These are phyloP conservation scores for Aspergillus kassunensis DNA, from an alignment of 495 filamentous ascomycete species.

Conservation along the genomic window DNA sequence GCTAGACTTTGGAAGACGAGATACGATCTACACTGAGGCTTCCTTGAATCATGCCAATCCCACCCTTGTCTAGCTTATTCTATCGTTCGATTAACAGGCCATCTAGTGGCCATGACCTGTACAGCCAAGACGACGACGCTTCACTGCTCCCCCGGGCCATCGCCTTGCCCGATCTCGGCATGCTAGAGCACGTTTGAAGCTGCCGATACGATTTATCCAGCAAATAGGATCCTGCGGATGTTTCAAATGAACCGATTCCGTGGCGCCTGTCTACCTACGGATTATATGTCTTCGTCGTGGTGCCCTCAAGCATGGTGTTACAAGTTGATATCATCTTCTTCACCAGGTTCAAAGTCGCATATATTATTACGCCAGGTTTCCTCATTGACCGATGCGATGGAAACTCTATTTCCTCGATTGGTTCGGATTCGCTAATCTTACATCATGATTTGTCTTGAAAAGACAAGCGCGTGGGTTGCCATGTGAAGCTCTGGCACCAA, in stretches of 20 bases:
- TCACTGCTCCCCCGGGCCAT: neutral
- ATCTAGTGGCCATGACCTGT: too few species aligned
- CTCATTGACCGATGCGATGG: neutral
- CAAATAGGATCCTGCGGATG: neutral
- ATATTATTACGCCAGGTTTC: neutral
- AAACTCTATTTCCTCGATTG: conserved; percentile 1
- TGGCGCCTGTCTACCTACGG: too few species aligned
- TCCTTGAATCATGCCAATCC: conserved; percentile 2
- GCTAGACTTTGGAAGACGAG: neutral
- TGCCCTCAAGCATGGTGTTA: neutral
- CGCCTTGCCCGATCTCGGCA: neutral
- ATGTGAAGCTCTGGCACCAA: neutral
- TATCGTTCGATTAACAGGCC: too few species aligned
- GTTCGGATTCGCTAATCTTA: neutral
- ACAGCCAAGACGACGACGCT: conserved; percentile 3
- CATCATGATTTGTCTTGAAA: neutral
- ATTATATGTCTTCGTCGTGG: too few species aligned
- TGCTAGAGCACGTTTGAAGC: neutral
- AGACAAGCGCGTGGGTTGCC: neutral
- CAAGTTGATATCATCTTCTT: neutral
- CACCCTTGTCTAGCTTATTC: neutral
- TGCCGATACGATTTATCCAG: neutral
- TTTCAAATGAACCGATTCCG: neutral
- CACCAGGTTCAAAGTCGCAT: neutral
- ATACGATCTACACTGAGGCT: neutral